These are phyloP conservation scores for Phytophthora megakarya DNA, from an alignment of 352 stramenopile species.

Conservation along the genomic window DNA sequence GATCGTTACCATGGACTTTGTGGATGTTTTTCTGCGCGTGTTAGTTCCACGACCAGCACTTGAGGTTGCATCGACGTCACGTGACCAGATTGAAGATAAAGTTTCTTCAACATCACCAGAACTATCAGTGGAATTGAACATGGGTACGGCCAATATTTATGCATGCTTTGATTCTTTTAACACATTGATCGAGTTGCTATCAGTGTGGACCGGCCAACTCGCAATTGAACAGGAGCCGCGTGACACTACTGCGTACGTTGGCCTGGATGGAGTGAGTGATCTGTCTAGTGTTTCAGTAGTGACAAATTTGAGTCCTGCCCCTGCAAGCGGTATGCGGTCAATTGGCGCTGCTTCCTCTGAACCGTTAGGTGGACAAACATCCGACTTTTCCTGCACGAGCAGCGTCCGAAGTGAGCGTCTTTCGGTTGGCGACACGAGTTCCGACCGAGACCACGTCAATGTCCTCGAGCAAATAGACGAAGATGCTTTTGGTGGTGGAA, in stretches of 20 bases:
- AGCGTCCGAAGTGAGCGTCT: slow-evolving; percentile 37
- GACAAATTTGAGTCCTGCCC: slow-evolving; percentile 64
- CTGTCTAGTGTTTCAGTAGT: slow-evolving; percentile 71
- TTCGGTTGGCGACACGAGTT: slow-evolving; percentile 21
- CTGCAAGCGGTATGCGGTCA: slow-evolving; percentile 26
- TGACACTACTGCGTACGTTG: slow-evolving; percentile 82
- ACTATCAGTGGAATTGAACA: slow-evolving; percentile 78
- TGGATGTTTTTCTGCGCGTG: slow-evolving; percentile 82
- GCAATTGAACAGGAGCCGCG: slow-evolving; percentile 63
- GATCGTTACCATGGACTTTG: slow-evolving; percentile 84
- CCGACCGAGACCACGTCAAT: slow-evolving; percentile 37
- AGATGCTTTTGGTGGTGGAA: slow-evolving; percentile 73
- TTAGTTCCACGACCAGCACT: slow-evolving; percentile 50
- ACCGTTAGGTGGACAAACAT: slow-evolving; percentile 1
- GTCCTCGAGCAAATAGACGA: slow-evolving; percentile 81
- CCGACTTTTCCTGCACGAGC: slow-evolving; percentile 30
- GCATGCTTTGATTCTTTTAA: slow-evolving; percentile 91
- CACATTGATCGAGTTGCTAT: slow-evolving; percentile 77
- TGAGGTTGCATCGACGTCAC: slow-evolving; percentile 19
- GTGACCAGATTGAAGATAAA: slow-evolving; percentile 40
- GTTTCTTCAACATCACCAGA: slow-evolving; percentile 58
- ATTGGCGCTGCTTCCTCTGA: slow-evolving; percentile 30
- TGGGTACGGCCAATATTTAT: slow-evolving; percentile 89
- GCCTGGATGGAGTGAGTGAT: slow-evolving; percentile 64
- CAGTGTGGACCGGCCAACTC: slow-evolving; percentile 73